Base-by-base conservation (phyloP, 768 basidiomycete genomes). In the Leccinellum luteum region DNA sequence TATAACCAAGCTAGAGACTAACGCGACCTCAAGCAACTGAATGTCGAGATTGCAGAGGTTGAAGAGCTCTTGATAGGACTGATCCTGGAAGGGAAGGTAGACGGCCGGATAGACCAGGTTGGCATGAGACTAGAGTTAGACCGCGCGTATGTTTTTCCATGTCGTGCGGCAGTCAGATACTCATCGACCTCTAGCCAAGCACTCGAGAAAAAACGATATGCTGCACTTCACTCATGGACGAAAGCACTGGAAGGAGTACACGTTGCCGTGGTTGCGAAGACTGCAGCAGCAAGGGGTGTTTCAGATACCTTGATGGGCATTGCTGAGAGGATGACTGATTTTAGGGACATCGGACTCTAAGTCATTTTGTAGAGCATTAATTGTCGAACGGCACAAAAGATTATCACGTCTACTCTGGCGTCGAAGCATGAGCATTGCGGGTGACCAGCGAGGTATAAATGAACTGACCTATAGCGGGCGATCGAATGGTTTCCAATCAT, bases 41-140 rank as follows among this genome's bases (percentile, higher is more conserved):
- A 97, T 61, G 91, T 98, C n/a, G 86, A 90, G 25, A 84, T 85
- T 47, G 83, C 85, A 49, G 95, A 98, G 69, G 95, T 96, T 5
- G 96, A 98, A 65, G 93, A 94, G 57, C 83, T 99, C 19, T 83
- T 98, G 38, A 89, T 98, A 58, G 89, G 90, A 15, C 82, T 98
- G 23, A 98, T 99, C 57, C 76, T 98, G 25, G 97, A 99, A 71
- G 93, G 92, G n/a, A 96, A 92, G 70, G 92, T 99, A 12, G 92
- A 96, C 64, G 97, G 97, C 12, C 83, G 87, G 62, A 98, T 99
- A 67, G 96, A 99, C 74, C 97, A 99, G 75, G 94, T 97, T 38
- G 85, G 90, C 35, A 94, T 94, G 82, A 80, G 92, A 54, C 79
- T 99, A 15, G 93, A 98, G 66, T 79, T 99, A 38, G 94, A 96